Evolutionary conservation across 106 monocot genomes (phyloP).

Genomic region (Ottelia alismoides): DNA sequence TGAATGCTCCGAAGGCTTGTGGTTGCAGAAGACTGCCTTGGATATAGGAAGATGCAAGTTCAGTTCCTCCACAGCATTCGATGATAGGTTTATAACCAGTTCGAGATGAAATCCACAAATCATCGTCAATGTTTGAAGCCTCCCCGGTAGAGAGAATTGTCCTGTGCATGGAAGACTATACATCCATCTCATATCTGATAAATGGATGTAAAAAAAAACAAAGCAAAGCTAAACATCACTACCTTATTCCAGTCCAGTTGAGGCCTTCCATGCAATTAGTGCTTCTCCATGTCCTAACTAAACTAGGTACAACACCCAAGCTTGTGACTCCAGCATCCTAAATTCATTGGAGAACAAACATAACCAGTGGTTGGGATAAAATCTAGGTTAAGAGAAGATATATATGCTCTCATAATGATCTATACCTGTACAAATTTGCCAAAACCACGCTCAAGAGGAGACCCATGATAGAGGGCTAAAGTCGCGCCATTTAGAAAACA

Average conservation of each 20-base stretch:
- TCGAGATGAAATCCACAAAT: slow-evolving; percentile 84
- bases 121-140: slow-evolving; percentile 80
- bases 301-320: slow-evolving; percentile 78
- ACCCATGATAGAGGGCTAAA: slow-evolving; percentile 83
- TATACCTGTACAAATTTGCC: slow-evolving; percentile 97
- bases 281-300: slow-evolving; percentile 86
- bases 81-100: slow-evolving; percentile 59
- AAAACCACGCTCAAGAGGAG: slow-evolving; percentile 70
- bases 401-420: too few species aligned
- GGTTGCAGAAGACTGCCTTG: slow-evolving; percentile 61
- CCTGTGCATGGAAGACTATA: slow-evolving; percentile 20
- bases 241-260: slow-evolving; percentile 85
- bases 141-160: slow-evolving; percentile 61
- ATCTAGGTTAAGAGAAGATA: too few species aligned
- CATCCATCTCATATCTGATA: too few species aligned
- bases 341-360: too few species aligned
- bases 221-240: too few species aligned
- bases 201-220: too few species aligned
- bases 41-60: slow-evolving; percentile 76
- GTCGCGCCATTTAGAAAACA: slow-evolving; percentile 71
- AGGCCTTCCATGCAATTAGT: slow-evolving; percentile 79
- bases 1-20: slow-evolving; percentile 89
- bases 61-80: slow-evolving; percentile 92
- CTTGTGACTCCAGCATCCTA: slow-evolving; percentile 91
- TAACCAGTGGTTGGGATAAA: too few species aligned